These are phyloP conservation scores for Leishmania major DNA, from an alignment of 208 protist species.

Conservation along the genomic window DNA sequence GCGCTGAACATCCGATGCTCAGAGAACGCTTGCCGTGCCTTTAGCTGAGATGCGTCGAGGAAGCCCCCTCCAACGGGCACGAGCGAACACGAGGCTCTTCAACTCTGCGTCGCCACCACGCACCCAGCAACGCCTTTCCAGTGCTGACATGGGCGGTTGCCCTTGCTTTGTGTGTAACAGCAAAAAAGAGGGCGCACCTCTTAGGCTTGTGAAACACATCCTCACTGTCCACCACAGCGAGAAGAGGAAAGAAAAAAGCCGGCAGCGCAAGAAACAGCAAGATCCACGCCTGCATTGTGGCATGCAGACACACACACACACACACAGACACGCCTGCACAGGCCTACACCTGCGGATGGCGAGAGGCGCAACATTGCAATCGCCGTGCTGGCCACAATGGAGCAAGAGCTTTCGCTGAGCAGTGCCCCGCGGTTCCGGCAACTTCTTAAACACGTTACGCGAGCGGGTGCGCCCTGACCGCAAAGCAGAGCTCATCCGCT, in stretches of 20 bases:
- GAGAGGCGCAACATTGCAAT: not conserved
- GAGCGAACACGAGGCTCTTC: not conserved
- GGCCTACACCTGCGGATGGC: not conserved
- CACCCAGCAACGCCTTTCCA: not conserved
- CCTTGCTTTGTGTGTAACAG: not conserved
- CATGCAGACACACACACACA: not conserved
- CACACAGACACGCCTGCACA: not conserved
- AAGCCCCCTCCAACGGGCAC: too few species aligned
- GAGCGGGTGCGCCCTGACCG: not conserved
- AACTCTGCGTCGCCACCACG: not conserved
- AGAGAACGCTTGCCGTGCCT: not conserved
- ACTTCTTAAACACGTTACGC: not conserved
- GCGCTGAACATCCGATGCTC: not conserved
- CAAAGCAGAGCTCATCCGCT: not conserved
- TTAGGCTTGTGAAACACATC: not conserved
- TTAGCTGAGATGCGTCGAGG: not conserved
- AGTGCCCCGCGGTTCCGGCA: not conserved
- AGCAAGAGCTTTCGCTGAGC: not conserved
- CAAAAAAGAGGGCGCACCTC: too few species aligned
- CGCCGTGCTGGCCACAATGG: not conserved
- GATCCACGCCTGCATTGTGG: too few species aligned
- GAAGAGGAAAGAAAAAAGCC: not conserved
- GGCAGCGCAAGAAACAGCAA: not conserved
- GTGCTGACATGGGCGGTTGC: not conserved
- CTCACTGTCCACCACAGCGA: not conserved